Percentiles rank a stretch among this genome's conserved stretches.
These are phyloP conservation scores for Saccharomyces pastorianus DNA, from an alignment of 1,139 yeast species.

Conservation along the genomic window DNA sequence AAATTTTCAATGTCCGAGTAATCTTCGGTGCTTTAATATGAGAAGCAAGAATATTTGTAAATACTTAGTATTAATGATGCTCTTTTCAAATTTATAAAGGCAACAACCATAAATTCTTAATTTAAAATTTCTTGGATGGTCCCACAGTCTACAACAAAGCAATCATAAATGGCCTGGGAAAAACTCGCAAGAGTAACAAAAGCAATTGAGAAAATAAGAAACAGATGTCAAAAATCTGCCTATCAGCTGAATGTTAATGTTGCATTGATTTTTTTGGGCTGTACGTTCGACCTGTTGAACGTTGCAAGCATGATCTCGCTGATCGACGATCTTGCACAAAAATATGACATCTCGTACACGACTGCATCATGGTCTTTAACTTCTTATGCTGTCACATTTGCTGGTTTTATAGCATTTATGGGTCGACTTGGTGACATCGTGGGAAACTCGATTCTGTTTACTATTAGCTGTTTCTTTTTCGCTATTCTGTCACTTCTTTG, in stretches of 20 bases:
- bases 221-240: slow-evolving; percentile 5
- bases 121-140: too few species aligned
- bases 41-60: background rate
- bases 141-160: background rate
- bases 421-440: slow-evolving; percentile 31
- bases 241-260: slow-evolving; percentile 7
- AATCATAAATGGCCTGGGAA: background rate
- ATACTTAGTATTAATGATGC: too few species aligned
- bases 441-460: slow-evolving; percentile 27
- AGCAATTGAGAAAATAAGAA: background rate
- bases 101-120: background rate
- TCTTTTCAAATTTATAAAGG: background rate
- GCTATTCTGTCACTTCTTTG: slow-evolving; percentile 23
- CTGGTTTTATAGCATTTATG: slow-evolving; percentile 29
- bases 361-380: slow-evolving; percentile 28
- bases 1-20: background rate
- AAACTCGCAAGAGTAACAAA: background rate
- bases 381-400: slow-evolving; percentile 30
- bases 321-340: slow-evolving; percentile 8
- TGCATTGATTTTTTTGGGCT: slow-evolving; percentile 7
- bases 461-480: slow-evolving; percentile 10
- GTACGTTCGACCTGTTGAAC: slow-evolving; percentile 10
- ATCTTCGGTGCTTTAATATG: background rate
- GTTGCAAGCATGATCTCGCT: slow-evolving; percentile 10
- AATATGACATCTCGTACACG: slow-evolving; percentile 7